These are phyloP conservation scores for Taphrina wiesneri DNA, from an alignment of 1,139 yeast genomes.

Conservation along the genomic window DNA sequence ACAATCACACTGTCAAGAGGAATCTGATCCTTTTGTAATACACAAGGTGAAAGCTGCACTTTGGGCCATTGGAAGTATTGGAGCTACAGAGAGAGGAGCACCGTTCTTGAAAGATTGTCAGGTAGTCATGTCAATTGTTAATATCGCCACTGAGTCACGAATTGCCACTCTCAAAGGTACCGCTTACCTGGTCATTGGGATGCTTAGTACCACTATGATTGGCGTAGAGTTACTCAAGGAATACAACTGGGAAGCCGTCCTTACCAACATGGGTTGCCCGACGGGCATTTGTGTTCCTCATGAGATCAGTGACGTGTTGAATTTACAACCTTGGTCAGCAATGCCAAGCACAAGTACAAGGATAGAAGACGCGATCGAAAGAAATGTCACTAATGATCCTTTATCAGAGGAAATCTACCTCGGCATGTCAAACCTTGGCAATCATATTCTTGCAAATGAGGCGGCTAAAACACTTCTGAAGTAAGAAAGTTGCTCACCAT, in stretches of 20 bases:
- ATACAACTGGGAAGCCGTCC: slow-evolving; percentile 67
- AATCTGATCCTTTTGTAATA: slow-evolving; percentile 43
- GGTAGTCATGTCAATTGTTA: slow-evolving; percentile 58
- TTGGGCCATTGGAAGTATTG: slow-evolving; percentile 87
- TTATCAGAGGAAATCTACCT: slow-evolving; percentile 56
- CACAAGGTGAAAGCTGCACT: slow-evolving; percentile 67
- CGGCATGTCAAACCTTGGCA: slow-evolving; percentile 57
- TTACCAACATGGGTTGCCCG: slow-evolving; percentile 57
- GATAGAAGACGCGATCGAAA: slow-evolving; percentile 27
- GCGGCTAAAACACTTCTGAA: slow-evolving; percentile 60
- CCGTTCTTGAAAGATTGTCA: slow-evolving; percentile 64
- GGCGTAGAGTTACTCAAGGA: slow-evolving; percentile 89
- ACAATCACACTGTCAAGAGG: slow-evolving; percentile 45
- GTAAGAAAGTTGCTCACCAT: background rate
- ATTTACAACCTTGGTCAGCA: slow-evolving; percentile 18
- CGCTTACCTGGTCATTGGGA: slow-evolving; percentile 75
- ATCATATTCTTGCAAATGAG: slow-evolving; percentile 62
- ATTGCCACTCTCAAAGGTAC: slow-evolving; percentile 60
- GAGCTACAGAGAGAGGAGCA: slow-evolving; percentile 49
- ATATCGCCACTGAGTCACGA: slow-evolving; percentile 56
- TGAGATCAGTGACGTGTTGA: slow-evolving; percentile 39
- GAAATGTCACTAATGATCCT: slow-evolving; percentile 44
- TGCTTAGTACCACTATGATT: slow-evolving; percentile 68
- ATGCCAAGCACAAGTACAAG: background rate
- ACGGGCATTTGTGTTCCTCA: slow-evolving; percentile 51